Base-by-base conservation (phyloP, 805 yeast genomes). In the Lipomyces mesembrius region DNA sequence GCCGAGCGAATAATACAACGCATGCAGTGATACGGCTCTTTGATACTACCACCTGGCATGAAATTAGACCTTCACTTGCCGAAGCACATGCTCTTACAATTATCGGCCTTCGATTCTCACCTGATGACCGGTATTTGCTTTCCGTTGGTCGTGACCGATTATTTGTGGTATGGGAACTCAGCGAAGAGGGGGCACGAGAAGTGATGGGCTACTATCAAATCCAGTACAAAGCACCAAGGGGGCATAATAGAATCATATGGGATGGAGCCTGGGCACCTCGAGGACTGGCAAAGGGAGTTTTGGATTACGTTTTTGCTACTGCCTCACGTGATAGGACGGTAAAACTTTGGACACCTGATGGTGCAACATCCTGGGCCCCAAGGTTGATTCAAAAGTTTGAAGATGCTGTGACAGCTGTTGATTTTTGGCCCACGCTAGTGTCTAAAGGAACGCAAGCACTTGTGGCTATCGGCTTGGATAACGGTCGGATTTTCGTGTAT, bases 171-270 rank as follows among this genome's bases (percentile, higher is more conserved):
- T 94, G 97, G 94, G 79, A 80, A 70, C 79, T 85, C 65, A 66
- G 70, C 35, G 64, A 57, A 11, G 54, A 64, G 56, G 17, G 32
- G 9, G 57, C 56, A 14, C 60, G 74, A 22, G 75, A 79, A 39
- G 79, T 75, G 20, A 72, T 74, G 14, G 79, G 82, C 56, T 76
- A 77, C 25, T 83, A 84, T 67, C 76, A 78, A 22, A 77, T 85
- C 63, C 75, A 72, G 35, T 66, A 65, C 57, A 71, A 78, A 22
- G 82, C 84, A 63, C 85, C 85, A 46, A 91, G 89, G 76, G 97
- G 97, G 0, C 99, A 96, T 75, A 78, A 89, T 1, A 86, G 98
- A 77, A 94, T 95, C 73, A 86, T 95, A 55, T 96, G 99, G 99
- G 98, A 95, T 79, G 88, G 94, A 75, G 85, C 90, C 51, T 95